Evolutionary conservation across 2,329 filamentous ascomycete genomes (phyloP).

Genomic region (Trichophaea hybrida): DNA sequence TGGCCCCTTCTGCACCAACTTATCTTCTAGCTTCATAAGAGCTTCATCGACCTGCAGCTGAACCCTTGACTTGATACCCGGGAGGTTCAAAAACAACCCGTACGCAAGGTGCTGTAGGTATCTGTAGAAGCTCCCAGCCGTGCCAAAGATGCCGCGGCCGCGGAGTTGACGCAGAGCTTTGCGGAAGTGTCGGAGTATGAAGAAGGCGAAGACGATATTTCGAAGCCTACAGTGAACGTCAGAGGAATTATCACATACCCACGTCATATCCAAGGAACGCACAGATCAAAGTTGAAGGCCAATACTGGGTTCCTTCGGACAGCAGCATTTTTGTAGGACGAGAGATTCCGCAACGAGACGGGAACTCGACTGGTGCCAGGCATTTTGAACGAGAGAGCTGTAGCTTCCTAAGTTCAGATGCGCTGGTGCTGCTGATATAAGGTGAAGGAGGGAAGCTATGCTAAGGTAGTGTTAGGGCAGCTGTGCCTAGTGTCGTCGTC

Average conservation of each 20-base stretch:
- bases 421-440: not conserved
- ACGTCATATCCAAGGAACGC: slow-evolving; percentile 29
- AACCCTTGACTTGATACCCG: slow-evolving; percentile 74
- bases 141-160: slow-evolving; percentile 75
- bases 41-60: slow-evolving; percentile 70
- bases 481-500: too few species aligned
- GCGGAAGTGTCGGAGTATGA: slow-evolving; percentile 69
- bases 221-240: slow-evolving; percentile 45
- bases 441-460: not conserved
- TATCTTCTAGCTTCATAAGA: slow-evolving; percentile 64
- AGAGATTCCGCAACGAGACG: slow-evolving; percentile 53
- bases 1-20: slow-evolving; percentile 61
- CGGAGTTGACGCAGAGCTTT: slow-evolving; percentile 71
- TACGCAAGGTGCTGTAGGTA: slow-evolving; percentile 60
- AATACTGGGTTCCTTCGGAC: slow-evolving; percentile 41
- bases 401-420: not conserved
- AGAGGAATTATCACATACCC: not conserved
- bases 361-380: slow-evolving; percentile 56
- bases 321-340: slow-evolving; percentile 46
- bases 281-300: slow-evolving; percentile 55
- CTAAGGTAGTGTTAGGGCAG: not conserved
- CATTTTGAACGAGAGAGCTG: slow-evolving; percentile 33
- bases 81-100: slow-evolving; percentile 69
- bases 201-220: slow-evolving; percentile 78
- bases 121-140: slow-evolving; percentile 58